Conservation (phyloP, 1,139 yeast species). For the Taiozyma sp. region DNA sequence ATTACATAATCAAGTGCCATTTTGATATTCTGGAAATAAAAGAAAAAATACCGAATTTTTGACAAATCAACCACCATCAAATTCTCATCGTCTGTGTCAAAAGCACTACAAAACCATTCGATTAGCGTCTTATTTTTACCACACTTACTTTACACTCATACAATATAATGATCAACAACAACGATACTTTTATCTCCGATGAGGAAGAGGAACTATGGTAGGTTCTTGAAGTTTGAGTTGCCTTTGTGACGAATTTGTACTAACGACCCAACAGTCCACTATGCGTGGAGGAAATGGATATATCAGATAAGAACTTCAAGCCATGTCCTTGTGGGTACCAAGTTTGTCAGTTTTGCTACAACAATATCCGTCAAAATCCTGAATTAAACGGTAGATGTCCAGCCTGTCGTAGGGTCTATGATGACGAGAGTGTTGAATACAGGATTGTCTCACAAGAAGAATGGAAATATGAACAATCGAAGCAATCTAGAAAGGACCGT, state of each 20-base stretch:
- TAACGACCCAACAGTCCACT: slow-evolving; percentile 52
- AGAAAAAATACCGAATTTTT: neutral
- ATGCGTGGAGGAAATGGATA: slow-evolving; percentile 96
- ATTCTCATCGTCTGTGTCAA: neutral
- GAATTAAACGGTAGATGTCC: slow-evolving; percentile 96
- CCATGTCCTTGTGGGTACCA: slow-evolving; percentile 99
- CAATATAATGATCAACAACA: neutral
- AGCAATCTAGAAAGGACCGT: slow-evolving; percentile 74
- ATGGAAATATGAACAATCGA: slow-evolving; percentile 69
- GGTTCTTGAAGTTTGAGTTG: slow-evolving; percentile 21
- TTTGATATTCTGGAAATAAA: neutral
- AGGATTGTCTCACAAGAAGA: slow-evolving; percentile 83
- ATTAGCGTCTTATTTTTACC: neutral
- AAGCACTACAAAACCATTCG: neutral
- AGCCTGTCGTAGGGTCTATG: slow-evolving; percentile 92
- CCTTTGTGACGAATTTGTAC: neutral
- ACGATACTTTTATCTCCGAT: slow-evolving; percentile 29
- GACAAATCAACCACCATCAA: neutral
- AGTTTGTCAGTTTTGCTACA: slow-evolving; percentile 96
- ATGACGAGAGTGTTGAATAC: slow-evolving; percentile 90
- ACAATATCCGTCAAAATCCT: slow-evolving; percentile 92
- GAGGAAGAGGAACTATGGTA: slow-evolving; percentile 78
- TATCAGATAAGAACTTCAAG: slow-evolving; percentile 91
- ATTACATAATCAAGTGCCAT: neutral
- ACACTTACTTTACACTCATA: neutral